These are phyloP conservation scores for Cladosporium sp. DNA, from an alignment of 2,329 filamentous ascomycete species.

Conservation along the genomic window DNA sequence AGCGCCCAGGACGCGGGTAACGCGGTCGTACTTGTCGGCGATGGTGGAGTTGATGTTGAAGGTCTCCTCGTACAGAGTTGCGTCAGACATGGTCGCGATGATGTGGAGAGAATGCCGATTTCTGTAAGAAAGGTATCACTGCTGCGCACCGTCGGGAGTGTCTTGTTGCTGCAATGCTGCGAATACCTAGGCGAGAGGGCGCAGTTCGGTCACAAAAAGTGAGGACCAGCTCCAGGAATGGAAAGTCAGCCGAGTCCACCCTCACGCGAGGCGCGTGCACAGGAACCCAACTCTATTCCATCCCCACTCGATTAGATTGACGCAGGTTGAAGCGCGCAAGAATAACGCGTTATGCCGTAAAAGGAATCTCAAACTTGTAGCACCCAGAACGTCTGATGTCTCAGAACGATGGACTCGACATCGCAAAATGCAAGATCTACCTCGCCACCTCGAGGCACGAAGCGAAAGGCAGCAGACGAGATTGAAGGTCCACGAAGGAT, in stretches of 20 bases:
- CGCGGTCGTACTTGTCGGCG: constrained; percentile 88
- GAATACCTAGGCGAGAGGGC: not conserved
- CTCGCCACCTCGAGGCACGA: constrained; percentile 27
- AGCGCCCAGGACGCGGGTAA: constrained; percentile 73
- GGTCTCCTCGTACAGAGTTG: constrained; percentile 86
- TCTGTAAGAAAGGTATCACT: too few relatives aligned
- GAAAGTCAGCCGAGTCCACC: not conserved
- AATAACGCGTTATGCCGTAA: too few relatives aligned
- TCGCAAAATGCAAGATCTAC: not conserved
- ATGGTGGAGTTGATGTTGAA: constrained; percentile 78
- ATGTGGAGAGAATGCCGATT: not conserved
- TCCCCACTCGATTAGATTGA: too few relatives aligned
- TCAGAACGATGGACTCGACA: not conserved
- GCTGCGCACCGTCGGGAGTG: not conserved
- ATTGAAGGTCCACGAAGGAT: constrained; percentile 41
- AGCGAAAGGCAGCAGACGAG: constrained; percentile 29
- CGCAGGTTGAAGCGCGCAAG: too few relatives aligned
- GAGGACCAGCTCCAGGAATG: not conserved
- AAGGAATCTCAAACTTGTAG: too few relatives aligned
- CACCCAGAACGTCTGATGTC: too few relatives aligned
- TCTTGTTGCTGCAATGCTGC: not conserved
- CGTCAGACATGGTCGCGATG: constrained; percentile 62
- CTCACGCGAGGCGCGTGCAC: too few relatives aligned
- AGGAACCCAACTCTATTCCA: too few relatives aligned
- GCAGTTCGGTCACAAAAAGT: not conserved